Conservation (phyloP, 1,284 basidiomycete species). For the Sporisorium iseilematis-ciliati region DNA sequence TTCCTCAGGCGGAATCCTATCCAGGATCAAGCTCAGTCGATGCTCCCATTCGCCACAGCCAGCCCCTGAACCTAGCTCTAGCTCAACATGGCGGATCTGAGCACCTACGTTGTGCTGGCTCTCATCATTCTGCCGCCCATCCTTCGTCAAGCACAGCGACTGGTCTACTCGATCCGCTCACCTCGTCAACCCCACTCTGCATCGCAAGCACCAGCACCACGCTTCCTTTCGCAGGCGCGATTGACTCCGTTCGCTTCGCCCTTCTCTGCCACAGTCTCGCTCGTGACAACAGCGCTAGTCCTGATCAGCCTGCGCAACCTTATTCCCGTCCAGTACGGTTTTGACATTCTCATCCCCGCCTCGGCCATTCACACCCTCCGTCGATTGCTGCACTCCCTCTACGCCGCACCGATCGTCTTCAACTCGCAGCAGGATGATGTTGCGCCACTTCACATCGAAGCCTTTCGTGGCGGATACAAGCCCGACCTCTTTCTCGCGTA, state of each 20-base stretch:
- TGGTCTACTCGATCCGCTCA: conserved; percentile 8
- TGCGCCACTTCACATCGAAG: conserved; percentile 27
- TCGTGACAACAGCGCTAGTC: conserved; percentile 12
- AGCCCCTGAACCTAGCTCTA: neutral
- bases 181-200: conserved; percentile 4
- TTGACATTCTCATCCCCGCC: conserved; percentile 39
- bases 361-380: conserved; percentile 17
- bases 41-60: neutral
- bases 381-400: conserved; percentile 15
- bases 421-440: neutral
- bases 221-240: conserved; percentile 18
- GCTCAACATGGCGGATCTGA: conserved; percentile 25
- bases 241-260: conserved; percentile 38
- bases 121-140: conserved; percentile 36
- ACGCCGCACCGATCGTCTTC: conserved; percentile 18
- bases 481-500: conserved; percentile 45
- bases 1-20: too few relatives aligned
- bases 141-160: conserved; percentile 27
- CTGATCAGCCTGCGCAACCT: conserved; percentile 39
- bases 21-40: too few relatives aligned
- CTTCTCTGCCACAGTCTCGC: conserved; percentile 25
- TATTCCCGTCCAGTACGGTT: conserved; percentile 29
- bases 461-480: conserved; percentile 37
- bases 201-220: conserved; percentile 9
- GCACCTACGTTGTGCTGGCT: conserved; percentile 33